phyloP scores from a whole-genome alignment of 148 eudicot genomes.

The Chenopodium album region DNA sequence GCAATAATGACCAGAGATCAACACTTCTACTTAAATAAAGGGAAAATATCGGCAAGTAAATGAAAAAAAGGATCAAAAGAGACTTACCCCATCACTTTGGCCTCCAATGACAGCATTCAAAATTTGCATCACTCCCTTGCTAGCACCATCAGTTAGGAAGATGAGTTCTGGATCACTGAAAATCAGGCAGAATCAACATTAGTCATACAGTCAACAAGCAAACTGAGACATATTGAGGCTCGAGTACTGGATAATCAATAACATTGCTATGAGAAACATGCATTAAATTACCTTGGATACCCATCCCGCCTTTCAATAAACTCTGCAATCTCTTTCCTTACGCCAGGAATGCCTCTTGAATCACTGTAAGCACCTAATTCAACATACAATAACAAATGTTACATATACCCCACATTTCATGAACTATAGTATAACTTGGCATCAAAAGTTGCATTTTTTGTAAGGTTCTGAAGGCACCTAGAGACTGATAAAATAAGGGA shows the following conservation, averaged over 20 bases:
- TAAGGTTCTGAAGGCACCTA: neutral
- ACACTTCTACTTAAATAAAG: neutral
- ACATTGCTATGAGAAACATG: neutral
- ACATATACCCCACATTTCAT: neutral
- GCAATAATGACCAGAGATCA: neutral
- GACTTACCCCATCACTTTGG: slow-evolving; percentile 74
- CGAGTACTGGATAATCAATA: neutral
- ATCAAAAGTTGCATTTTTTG: neutral
- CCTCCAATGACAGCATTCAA: slow-evolving; percentile 70
- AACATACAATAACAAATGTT: slow-evolving; percentile 15
- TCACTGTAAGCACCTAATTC: slow-evolving; percentile 94
- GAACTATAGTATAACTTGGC: neutral
- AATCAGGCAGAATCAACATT: slow-evolving; percentile 15
- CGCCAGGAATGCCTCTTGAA: slow-evolving; percentile 91
- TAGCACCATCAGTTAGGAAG: slow-evolving; percentile 97
- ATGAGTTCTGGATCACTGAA: slow-evolving; percentile 94
- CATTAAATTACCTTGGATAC: slow-evolving; percentile 75
- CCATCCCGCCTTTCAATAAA: slow-evolving; percentile 95
- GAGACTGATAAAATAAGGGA: neutral
- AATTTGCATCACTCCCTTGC: slow-evolving; percentile 98
- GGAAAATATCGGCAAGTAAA: neutral
- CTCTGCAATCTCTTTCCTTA: slow-evolving; percentile 89
- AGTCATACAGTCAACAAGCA: neutral
- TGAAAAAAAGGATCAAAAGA: slow-evolving; percentile 1
- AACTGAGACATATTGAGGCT: slow-evolving; percentile 1